Conservation (phyloP, 176 grass and related monocot genomes). For the Tuctoria greenei region DNA sequence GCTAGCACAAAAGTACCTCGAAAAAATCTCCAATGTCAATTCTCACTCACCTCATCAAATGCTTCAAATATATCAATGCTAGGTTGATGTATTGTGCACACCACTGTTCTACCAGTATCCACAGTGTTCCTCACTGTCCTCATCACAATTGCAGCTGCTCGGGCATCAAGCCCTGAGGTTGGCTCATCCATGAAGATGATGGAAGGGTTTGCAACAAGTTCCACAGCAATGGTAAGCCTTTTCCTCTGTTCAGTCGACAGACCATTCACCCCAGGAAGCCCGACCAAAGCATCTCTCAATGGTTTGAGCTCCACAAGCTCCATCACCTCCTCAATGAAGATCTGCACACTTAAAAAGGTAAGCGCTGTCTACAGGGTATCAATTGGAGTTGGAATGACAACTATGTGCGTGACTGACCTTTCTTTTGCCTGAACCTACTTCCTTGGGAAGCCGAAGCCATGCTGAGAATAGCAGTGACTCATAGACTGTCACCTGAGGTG, state of each 20-base stretch:
- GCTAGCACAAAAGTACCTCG: neutral
- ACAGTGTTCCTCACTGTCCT: slow-evolving; percentile 90
- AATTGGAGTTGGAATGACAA: neutral
- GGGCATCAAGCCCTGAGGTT: slow-evolving; percentile 88
- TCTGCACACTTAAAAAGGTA: slow-evolving; percentile 48
- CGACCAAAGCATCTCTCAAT: slow-evolving; percentile 72
- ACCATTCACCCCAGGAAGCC: slow-evolving; percentile 77
- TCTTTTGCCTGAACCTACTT: slow-evolving; percentile 65
- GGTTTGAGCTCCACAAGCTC: slow-evolving; percentile 82
- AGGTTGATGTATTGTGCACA: slow-evolving; percentile 95
- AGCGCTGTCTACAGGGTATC: slow-evolving; percentile 11
- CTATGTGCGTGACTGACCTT: slow-evolving; percentile 50
- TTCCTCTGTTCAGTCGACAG: slow-evolving; percentile 89
- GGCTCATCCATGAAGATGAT: slow-evolving; percentile 97
- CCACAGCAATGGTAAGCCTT: slow-evolving; percentile 89
- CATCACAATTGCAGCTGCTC: slow-evolving; percentile 94
- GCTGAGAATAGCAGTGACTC: slow-evolving; percentile 86
- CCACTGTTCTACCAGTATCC: slow-evolving; percentile 81
- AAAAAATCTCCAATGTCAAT: neutral
- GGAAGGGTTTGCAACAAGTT: slow-evolving; percentile 87
- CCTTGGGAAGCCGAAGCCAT: slow-evolving; percentile 79
- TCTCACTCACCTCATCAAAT: slow-evolving; percentile 76
- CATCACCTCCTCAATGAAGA: slow-evolving; percentile 89
- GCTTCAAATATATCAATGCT: slow-evolving; percentile 99
- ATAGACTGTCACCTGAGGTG: slow-evolving; percentile 78